Conservation (phyloP, 164 flowering plant species). For the Umbilicus rupestris region DNA sequence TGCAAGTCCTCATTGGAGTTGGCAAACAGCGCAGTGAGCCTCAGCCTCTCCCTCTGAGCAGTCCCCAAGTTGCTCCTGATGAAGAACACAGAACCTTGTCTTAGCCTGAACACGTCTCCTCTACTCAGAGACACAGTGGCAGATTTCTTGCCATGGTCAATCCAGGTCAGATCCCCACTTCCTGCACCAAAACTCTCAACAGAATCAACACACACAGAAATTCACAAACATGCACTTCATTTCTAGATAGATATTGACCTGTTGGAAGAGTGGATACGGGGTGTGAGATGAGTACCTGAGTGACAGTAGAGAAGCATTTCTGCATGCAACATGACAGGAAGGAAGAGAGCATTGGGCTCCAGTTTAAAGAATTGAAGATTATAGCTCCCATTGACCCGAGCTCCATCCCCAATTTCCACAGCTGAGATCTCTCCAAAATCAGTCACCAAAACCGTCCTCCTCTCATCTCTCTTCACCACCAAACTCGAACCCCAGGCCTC, state of each 20-base stretch:
- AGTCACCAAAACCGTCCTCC: constrained; percentile 33
- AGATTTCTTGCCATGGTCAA: constrained; percentile 22
- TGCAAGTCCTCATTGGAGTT: constrained; percentile 18
- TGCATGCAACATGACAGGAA: constrained; percentile 67
- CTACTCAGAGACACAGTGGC: constrained; percentile 15
- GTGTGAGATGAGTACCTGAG: constrained; percentile 34
- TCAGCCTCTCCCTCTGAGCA: constrained; percentile 39
- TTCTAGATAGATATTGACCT: not conserved
- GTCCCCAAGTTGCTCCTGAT: constrained; percentile 41
- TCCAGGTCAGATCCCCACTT: constrained; percentile 60
- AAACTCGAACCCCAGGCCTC: constrained; percentile 9
- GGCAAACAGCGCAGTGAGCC: constrained; percentile 56
- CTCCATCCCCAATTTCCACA: constrained; percentile 35
- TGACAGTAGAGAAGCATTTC: constrained; percentile 77
- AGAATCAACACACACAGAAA: too few species aligned
- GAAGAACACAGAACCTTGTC: constrained; percentile 50
- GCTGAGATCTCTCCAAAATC: constrained; percentile 59
- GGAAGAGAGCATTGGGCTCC: constrained; percentile 74
- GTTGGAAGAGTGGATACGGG: not conserved
- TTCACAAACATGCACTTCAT: not conserved
- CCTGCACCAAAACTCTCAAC: constrained; percentile 33
- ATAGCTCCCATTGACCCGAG: constrained; percentile 20
- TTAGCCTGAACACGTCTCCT: constrained; percentile 61
- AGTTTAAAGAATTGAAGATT: constrained; percentile 70
- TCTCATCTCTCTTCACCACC: constrained; percentile 31